phyloP scores from a whole-genome alignment of 441 rosid species.

The Euphorbia celastroides region DNA sequence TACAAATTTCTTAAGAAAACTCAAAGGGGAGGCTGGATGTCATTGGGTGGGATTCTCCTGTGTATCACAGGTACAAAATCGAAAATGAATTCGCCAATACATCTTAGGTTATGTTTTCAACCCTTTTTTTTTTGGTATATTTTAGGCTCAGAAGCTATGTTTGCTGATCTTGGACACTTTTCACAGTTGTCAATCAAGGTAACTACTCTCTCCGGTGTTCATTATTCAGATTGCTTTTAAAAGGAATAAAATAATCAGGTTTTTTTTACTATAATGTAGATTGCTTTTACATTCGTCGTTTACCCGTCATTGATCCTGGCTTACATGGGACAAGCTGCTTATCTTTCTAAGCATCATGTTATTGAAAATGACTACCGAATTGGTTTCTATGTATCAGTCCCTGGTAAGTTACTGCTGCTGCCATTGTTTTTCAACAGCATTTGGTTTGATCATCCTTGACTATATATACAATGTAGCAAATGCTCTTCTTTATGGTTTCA shows the following conservation, averaged over 20 bases:
- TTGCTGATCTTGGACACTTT: conserved; percentile 91
- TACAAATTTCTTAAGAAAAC: conserved; percentile 75
- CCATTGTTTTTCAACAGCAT: not conserved
- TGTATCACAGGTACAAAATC: conserved; percentile 66
- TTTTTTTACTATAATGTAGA: conserved; percentile 30
- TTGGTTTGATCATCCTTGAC: not conserved
- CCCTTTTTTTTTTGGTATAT: not conserved
- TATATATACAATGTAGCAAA: not conserved
- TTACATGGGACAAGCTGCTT: conserved; percentile 96
- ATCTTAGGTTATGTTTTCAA: not conserved
- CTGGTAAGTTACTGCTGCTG: conserved; percentile 34
- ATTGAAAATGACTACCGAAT: conserved; percentile 50
- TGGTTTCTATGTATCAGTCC: conserved; percentile 86
- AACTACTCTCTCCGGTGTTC: not conserved
- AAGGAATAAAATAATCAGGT: not conserved
- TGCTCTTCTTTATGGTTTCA: conserved; percentile 4
- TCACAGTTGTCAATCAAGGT: conserved; percentile 82
- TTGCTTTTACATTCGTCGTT: conserved; percentile 73
- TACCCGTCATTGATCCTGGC: conserved; percentile 85
- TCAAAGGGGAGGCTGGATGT: conserved; percentile 82
- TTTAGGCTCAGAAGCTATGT: conserved; percentile 91
- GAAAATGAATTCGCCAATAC: not conserved
- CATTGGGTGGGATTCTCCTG: conserved; percentile 77
- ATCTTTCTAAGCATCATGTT: conserved; percentile 68
- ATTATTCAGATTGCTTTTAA: not conserved